Evolutionary conservation across 2,329 filamentous ascomycete species (phyloP).

Genomic region (Pestalotiopsis sp.): DNA sequence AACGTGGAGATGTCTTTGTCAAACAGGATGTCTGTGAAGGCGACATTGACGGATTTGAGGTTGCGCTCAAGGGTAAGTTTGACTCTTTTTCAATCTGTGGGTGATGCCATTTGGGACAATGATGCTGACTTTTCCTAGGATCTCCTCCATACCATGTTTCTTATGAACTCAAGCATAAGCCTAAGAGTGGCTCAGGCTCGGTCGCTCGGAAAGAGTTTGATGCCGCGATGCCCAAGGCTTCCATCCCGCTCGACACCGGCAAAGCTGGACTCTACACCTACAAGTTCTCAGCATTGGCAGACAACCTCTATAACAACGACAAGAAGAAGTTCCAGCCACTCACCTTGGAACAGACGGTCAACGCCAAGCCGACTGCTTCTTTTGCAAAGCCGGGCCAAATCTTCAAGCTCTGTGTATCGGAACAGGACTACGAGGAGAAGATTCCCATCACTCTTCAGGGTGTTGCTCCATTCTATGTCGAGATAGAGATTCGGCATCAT

Average conservation of each 20-base stretch:
- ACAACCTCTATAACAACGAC: constrained; percentile 81
- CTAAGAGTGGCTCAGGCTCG: constrained; percentile 64
- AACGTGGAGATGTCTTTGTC: constrained; percentile 56
- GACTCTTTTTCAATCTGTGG: background rate
- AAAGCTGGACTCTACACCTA: constrained; percentile 85
- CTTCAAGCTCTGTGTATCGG: constrained; percentile 92
- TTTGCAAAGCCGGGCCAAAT: constrained; percentile 88
- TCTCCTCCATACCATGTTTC: constrained; percentile 79
- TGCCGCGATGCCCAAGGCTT: constrained; percentile 72
- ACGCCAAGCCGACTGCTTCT: constrained; percentile 76
- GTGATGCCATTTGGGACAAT: background rate
- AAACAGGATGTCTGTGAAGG: constrained; percentile 91
- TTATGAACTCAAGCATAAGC: constrained; percentile 77
- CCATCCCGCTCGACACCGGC: constrained; percentile 82
- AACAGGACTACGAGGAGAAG: constrained; percentile 77
- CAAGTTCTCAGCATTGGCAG: constrained; percentile 77
- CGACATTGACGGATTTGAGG: constrained; percentile 85
- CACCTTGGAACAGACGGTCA: constrained; percentile 77
- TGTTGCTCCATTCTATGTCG: constrained; percentile 82
- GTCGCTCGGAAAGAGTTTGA: constrained; percentile 72
- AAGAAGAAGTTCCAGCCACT: constrained; percentile 65
- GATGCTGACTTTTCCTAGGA: constrained; percentile 43
- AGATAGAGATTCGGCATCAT: constrained; percentile 92
- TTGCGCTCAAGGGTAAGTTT: constrained; percentile 70
- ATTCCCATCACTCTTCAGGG: constrained; percentile 87